phyloP scores from a whole-genome alignment of 805 yeast genomes.

The Nakazawaea ernobii region DNA sequence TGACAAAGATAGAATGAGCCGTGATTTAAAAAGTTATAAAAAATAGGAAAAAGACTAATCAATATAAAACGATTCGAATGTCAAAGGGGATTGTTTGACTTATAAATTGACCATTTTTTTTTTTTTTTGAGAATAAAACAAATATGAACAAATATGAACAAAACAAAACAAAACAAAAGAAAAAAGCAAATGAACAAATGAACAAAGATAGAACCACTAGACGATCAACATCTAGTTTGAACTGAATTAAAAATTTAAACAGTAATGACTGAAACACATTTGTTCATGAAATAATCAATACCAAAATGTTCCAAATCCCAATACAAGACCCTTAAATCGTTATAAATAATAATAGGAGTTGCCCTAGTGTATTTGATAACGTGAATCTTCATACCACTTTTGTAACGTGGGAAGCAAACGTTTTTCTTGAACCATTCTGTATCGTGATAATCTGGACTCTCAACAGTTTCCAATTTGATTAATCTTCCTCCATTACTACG shows the following conservation, averaged over 20 bases:
- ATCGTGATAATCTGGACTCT: constrained; percentile 16
- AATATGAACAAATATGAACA: too few species aligned
- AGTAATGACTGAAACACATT: not conserved
- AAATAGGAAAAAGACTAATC: too few species aligned
- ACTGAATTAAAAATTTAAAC: too few species aligned
- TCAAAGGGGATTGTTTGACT: too few species aligned
- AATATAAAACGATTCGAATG: too few species aligned
- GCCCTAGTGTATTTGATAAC: constrained; percentile 13
- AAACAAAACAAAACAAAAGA: too few species aligned
- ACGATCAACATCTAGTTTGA: too few species aligned
- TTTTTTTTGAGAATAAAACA: not conserved
- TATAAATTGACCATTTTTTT: not conserved
- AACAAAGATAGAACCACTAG: too few species aligned
- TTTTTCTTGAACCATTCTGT: constrained; percentile 32
- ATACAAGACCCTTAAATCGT: constrained; percentile 3
- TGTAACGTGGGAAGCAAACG: constrained; percentile 38
- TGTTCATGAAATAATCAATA: not conserved
- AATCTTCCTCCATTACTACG: constrained; percentile 33
- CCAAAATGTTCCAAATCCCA: constrained; percentile 8
- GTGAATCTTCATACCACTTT: constrained; percentile 37
- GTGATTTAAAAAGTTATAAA: too few species aligned
- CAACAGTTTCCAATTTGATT: constrained; percentile 29
- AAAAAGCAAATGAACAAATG: too few species aligned
- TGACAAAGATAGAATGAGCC: too few species aligned
- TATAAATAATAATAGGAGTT: not conserved